These are phyloP conservation scores for Taiozyma sp. DNA, from an alignment of 1,139 yeast genomes.

Conservation along the genomic window DNA sequence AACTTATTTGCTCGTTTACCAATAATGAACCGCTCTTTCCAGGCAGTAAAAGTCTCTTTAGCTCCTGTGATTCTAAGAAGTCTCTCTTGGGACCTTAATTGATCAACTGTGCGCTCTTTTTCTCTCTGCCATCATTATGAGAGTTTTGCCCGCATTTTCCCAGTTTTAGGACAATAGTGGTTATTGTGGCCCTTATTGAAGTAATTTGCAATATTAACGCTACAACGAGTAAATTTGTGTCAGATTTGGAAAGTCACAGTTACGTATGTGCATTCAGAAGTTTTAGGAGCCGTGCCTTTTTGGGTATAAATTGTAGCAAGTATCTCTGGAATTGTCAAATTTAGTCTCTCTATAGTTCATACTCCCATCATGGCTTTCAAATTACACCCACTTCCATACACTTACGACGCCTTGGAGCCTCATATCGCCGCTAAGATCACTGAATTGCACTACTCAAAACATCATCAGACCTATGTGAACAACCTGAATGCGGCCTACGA, in stretches of 20 bases:
- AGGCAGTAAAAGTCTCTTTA: no score
- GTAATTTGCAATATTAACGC: background rate
- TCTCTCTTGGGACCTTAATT: no score
- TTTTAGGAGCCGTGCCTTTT: background rate
- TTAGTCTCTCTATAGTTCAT: background rate
- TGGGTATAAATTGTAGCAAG: background rate
- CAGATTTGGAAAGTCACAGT: background rate
- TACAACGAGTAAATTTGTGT: background rate
- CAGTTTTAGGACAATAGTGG: background rate
- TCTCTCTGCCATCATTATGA: no score
- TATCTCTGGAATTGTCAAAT: background rate
- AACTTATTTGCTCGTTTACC: background rate
- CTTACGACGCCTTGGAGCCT: constrained; percentile 72
- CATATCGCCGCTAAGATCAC: constrained; percentile 80
- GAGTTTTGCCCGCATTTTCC: background rate
- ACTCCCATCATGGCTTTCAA: constrained; percentile 3
- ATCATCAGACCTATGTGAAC: constrained; percentile 88
- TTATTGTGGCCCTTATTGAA: background rate
- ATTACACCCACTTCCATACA: constrained; percentile 12
- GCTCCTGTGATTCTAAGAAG: no score
- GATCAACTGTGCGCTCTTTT: no score
- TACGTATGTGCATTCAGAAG: background rate
- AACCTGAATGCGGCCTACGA: constrained; percentile 79
- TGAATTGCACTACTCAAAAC: constrained; percentile 83
- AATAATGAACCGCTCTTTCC: background rate